Base-by-base conservation (phyloP, 2,329 filamentous ascomycete genomes). In the Fusarium tricinctum region DNA sequence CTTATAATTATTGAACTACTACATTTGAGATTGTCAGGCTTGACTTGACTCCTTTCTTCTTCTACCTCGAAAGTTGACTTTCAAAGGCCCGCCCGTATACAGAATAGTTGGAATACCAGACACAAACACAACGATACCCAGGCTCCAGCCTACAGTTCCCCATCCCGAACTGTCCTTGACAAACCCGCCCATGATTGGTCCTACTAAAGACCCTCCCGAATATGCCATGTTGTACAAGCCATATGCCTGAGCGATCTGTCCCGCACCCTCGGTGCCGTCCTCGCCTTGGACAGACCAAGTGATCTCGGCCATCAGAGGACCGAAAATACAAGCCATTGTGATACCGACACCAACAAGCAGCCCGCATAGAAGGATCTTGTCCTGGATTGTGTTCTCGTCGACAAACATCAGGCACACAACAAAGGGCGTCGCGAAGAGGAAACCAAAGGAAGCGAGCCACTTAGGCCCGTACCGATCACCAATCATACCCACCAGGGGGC, bases 191-290 rank as follows among this genome's bases (percentile, higher is more conserved):
- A 79, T 65, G 12, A 79, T 70, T 8, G 78, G 78, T 1, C 78
- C 78, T 17, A 75, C 40, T 32, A 79, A 53, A 19, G 76, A 72
- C 3, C 78, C 78, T 6, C 69, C 74, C 5, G 77, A 76, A 52
- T 73, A 79, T 9, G 78, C 76, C 59, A 79, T 73, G 47, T 78
- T 80, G 58, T 78, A 79, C 35, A 79, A 58, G 5, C 77, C 78
- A 49, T 79, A 79, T 3, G 75, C 76, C 20, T 77, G 75, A 13
- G 77, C 78, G 54, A 77, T 77, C 8, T 78, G 76, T 15, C 70
- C 72, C 9, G 49, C 65, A 22, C 67, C 68, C 35, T 64, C 61
- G 17, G 65, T 67, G 4, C 68, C 69, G 50, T 70, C 67, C 17
- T 70, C 65, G 13, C 51, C 61, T 47, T 75, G 64, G 10, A 77